Conservation (phyloP, 257 asterid species). For the Solanum ossicruentum region DNA sequence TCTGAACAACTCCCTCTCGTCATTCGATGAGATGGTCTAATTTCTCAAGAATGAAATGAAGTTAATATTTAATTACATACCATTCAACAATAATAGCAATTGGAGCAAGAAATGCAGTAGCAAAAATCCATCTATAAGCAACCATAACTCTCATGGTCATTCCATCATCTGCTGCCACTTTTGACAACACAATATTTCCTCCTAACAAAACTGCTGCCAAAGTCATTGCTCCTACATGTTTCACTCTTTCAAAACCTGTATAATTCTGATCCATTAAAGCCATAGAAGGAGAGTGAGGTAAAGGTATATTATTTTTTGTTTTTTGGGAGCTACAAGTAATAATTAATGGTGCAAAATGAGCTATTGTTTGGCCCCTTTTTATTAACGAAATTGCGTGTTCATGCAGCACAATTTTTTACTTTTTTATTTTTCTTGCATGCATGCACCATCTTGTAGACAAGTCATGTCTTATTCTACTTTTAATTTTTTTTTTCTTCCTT, state of each 20-base stretch:
- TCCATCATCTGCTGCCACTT: slow-evolving; percentile 14
- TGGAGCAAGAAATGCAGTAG: slow-evolving; percentile 9
- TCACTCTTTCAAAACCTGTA: not conserved
- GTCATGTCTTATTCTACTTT: not conserved
- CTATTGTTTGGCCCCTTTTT: not conserved
- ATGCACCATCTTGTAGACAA: not conserved
- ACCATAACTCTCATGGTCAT: slow-evolving; percentile 17
- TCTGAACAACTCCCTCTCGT: too few species aligned
- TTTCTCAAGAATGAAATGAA: not conserved
- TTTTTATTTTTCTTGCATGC: not conserved
- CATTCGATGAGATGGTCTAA: too few species aligned
- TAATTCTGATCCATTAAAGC: not conserved
- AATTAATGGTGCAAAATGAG: not conserved
- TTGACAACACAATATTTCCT: slow-evolving; percentile 10
- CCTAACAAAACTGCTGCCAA: not conserved
- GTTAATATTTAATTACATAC: not conserved
- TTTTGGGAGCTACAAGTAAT: not conserved
- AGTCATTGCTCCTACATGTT: slow-evolving; percentile 6
- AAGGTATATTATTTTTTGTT: not conserved
- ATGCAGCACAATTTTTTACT: not conserved
- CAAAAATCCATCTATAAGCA: slow-evolving; percentile 15
- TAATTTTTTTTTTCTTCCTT: not conserved
- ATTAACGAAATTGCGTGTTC: not conserved
- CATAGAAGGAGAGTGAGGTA: not conserved
- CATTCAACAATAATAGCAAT: slow-evolving; percentile 8